phyloP scores from a whole-genome alignment of 305 asterid species.

The Nicotiana rustica region DNA sequence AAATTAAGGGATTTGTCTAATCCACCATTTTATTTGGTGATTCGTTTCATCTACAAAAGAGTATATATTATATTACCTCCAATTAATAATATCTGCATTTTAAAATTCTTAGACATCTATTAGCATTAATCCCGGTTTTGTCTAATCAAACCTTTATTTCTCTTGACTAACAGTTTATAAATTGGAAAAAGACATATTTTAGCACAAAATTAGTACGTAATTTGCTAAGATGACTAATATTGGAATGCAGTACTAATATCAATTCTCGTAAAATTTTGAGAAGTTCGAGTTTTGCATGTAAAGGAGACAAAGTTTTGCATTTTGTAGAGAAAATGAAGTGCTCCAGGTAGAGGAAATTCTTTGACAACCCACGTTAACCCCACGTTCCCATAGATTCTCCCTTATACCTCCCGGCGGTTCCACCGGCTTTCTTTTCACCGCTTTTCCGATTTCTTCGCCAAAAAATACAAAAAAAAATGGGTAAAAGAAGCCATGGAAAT shows the following conservation, averaged over 20 bases:
- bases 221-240: no score
- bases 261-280: neutral
- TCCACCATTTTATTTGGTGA: no score
- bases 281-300: neutral
- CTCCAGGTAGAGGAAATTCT: neutral
- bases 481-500: neutral
- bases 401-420: neutral
- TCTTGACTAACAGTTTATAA: no score
- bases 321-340: neutral
- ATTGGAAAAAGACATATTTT: no score
- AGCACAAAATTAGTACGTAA: no score
- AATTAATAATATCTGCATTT: no score
- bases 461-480: neutral
- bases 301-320: neutral
- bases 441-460: constrained; percentile 20
- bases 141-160: no score
- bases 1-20: no score
- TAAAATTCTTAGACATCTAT: no score
- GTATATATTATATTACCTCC: no score
- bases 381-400: constrained; percentile 25
- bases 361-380: constrained; percentile 27
- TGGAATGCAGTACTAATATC: neutral
- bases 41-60: no score
- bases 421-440: neutral
- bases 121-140: no score